Evolutionary conservation across 331 rosid species (phyloP), one percentile per base, ranked within the genome.

Genomic region (Rosa hybrid): DNA sequence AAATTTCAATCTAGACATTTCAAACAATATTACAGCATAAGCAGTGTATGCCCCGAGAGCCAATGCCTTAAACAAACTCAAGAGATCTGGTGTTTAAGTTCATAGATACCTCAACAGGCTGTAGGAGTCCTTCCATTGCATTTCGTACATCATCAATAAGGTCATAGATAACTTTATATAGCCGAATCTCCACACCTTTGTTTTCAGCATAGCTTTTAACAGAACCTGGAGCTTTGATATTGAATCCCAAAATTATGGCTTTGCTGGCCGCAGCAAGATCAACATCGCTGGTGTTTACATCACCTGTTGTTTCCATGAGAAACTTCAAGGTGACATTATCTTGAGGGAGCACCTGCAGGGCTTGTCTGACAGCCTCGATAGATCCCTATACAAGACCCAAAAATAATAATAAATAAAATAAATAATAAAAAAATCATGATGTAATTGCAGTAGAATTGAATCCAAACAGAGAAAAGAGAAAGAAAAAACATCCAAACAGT

Each of bases 71-170:
- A 72, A 72, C 68, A 21, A 79, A 62, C 57, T 38, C 74, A 46
- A 8, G 53, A 45, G 70, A 80, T 60, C 71, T 21, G 45, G 70
- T 38, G 48, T 57, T 77, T 56, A 34, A 62, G 79, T 14, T 44
- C 12, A 46, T 10, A 42, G 34, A 30, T 77, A 96, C 99, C 97
- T 91, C 97, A 75, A 93, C 93, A 68, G 89, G 76, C 7, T 96
- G 98, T 38, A 96, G 81, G 63, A 96, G 98, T 65, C 98, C 99
- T 87, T 96, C 99, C 99, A 96, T 96, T 81, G 99, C 99, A 8
- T 90, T 90, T 80, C 98, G 86, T 41, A 93, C 92, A 46, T 96
- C 98, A 74, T 91, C 99, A 42, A 93, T 93, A 38, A 96, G 92
- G 80, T 96, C 99, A 74, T 96, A 96, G 75, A 96, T 96, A 63